A percentile compares a stretch with the other conserved stretches of the same genome.
These are phyloP conservation scores for Cladophialophora chaetospira DNA, from an alignment of 2,329 filamentous ascomycete species.

Conservation along the genomic window DNA sequence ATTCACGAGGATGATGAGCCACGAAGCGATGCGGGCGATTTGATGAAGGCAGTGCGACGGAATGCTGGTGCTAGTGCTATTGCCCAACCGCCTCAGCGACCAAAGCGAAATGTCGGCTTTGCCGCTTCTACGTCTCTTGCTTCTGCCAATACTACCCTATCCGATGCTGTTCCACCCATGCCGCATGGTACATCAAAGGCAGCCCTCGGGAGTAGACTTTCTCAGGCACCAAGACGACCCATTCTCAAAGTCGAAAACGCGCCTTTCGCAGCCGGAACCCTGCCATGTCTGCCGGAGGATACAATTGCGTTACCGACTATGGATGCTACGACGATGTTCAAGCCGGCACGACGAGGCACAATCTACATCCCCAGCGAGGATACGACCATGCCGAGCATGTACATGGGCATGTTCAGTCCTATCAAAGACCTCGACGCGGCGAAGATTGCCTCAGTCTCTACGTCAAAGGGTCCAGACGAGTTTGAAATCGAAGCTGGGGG, in stretches of 20 bases:
- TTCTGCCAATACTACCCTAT: not conserved
- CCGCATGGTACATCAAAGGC: not conserved
- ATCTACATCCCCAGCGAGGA: constrained; percentile 48
- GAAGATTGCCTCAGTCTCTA: not conserved
- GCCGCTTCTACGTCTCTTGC: not conserved
- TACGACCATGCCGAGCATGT: constrained; percentile 45
- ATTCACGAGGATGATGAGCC: constrained; percentile 43
- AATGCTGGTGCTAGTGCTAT: constrained; percentile 23
- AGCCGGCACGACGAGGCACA: constrained; percentile 40
- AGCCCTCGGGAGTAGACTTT: not conserved
- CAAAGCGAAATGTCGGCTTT: constrained; percentile 39
- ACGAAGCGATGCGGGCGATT: not conserved
- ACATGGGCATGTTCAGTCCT: constrained; percentile 48
- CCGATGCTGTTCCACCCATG: not conserved
- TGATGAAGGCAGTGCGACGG: not conserved
- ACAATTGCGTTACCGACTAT: not conserved
- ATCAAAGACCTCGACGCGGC: constrained; percentile 36
- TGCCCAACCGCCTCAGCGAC: constrained; percentile 45
- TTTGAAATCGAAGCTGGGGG: constrained; percentile 36
- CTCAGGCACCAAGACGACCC: constrained; percentile 18
- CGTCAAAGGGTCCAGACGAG: not conserved
- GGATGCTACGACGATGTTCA: constrained; percentile 2
- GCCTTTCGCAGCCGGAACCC: not conserved
- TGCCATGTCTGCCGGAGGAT: constrained; percentile 13
- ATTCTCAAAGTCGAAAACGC: constrained; percentile 1